A percentile compares a stretch with the other conserved stretches of the same genome.
phyloP scores from a whole-genome alignment of 257 asterid genomes.

The Capsicum chinense region DNA sequence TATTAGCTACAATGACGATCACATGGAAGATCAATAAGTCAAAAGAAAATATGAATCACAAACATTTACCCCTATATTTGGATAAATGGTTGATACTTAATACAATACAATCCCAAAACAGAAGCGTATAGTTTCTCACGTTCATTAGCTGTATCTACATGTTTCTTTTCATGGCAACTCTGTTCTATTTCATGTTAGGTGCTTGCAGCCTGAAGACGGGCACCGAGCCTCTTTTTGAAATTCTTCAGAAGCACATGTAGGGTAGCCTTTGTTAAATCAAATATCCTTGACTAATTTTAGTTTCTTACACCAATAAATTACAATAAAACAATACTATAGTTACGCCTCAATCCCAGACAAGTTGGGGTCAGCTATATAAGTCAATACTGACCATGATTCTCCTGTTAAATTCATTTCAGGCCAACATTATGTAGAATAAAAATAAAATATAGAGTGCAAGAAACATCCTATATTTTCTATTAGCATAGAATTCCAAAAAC shows the following conservation, averaged over 20 bases:
- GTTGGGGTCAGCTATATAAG: no score
- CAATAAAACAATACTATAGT: no score
- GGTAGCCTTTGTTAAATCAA: no score
- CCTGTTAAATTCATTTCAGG: no score
- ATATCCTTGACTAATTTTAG: no score
- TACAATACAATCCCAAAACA: background rate
- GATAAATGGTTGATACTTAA: background rate
- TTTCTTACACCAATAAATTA: no score
- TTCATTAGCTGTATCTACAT: conserved; percentile 8
- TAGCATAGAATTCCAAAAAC: background rate
- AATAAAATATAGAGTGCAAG: no score
- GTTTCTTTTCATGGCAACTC: background rate
- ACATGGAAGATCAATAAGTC: conserved; percentile 14
- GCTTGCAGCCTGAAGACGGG: background rate
- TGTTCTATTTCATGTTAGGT: background rate
- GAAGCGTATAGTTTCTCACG: background rate
- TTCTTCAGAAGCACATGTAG: no score
- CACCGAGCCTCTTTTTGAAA: no score
- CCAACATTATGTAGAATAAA: no score
- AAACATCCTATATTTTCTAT: background rate
- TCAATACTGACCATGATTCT: no score
- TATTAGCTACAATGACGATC: background rate
- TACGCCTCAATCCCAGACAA: no score
- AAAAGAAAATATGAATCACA: background rate
- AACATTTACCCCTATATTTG: background rate